phyloP scores from a whole-genome alignment of 306 rosid species.

The Dryas octopetala region DNA sequence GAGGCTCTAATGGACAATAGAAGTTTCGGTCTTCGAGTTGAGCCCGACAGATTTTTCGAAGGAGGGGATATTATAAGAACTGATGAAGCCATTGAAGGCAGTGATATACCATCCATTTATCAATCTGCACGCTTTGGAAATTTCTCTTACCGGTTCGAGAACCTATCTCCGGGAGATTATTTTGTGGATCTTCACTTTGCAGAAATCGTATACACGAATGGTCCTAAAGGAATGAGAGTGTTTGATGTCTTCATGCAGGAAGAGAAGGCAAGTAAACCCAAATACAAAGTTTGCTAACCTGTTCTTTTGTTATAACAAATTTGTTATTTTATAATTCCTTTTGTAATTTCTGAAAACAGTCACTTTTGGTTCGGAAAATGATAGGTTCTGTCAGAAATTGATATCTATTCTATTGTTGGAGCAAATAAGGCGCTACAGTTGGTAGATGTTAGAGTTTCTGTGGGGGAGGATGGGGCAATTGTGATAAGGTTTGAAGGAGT shows the following conservation, averaged over 20 bases:
- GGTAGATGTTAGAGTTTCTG: conserved; percentile 21
- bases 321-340: background rate
- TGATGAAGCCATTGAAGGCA: conserved; percentile 18
- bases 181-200: conserved; percentile 29
- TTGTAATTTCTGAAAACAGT: background rate
- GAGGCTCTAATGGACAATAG: conserved; percentile 6
- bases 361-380: background rate
- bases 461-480: conserved; percentile 23
- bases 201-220: conserved; percentile 32
- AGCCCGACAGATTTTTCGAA: conserved; percentile 18
- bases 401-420: conserved; percentile 31
- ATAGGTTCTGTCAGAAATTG: conserved; percentile 26
- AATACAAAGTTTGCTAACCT: background rate
- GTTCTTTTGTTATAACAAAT: background rate
- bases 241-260: conserved; percentile 30
- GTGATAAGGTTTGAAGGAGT: conserved; percentile 23
- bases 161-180: conserved; percentile 24
- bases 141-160: conserved; percentile 22
- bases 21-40: conserved; percentile 9
- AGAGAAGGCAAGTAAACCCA: conserved; percentile 30
- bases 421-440: conserved; percentile 25
- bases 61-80: conserved; percentile 31
- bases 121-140: conserved; percentile 33
- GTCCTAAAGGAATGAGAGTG: conserved; percentile 33
- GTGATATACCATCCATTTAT: conserved; percentile 24